A percentile compares a stretch with the other conserved stretches of the same genome.
phyloP scores from a whole-genome alignment of 2,329 filamentous ascomycete species.

The Pyricularia pennisetigena region DNA sequence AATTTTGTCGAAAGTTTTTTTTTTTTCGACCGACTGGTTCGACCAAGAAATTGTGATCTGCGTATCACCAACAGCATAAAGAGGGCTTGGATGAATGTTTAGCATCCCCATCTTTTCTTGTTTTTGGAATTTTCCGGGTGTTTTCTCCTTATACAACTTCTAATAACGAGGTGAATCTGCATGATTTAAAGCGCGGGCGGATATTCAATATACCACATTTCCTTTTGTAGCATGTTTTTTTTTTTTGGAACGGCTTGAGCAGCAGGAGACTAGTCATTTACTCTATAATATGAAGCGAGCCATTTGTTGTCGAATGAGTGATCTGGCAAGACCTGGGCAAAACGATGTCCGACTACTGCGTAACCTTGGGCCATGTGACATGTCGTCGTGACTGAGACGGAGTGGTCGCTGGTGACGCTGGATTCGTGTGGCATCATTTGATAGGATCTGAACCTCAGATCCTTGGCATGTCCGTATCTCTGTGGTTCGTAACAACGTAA shows the following conservation, averaged over 20 bases:
- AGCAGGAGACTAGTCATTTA: not conserved
- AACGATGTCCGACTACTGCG: not conserved
- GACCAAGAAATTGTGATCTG: not conserved
- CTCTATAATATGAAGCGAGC: not conserved
- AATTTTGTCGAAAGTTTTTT: not conserved
- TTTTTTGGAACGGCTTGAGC: not conserved
- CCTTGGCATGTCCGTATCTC: too few species aligned
- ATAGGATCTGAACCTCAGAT: not conserved
- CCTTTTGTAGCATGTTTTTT: not conserved
- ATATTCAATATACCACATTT: not conserved
- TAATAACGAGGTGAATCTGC: not conserved
- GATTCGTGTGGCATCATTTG: not conserved
- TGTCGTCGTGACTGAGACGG: not conserved
- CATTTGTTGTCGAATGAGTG: not conserved
- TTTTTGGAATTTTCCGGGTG: not conserved
- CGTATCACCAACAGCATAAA: not conserved
- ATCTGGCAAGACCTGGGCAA: not conserved
- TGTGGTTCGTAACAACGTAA: not conserved
- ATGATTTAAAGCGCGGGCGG: not conserved
- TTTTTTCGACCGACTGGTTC: not conserved
- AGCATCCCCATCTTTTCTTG: not conserved
- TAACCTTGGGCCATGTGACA: not conserved
- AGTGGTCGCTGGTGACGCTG: not conserved
- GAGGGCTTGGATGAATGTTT: not conserved
- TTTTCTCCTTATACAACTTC: not conserved